Evolutionary conservation across 805 yeast species (phyloP).

Genomic region (Maudiozyma bulderi): DNA sequence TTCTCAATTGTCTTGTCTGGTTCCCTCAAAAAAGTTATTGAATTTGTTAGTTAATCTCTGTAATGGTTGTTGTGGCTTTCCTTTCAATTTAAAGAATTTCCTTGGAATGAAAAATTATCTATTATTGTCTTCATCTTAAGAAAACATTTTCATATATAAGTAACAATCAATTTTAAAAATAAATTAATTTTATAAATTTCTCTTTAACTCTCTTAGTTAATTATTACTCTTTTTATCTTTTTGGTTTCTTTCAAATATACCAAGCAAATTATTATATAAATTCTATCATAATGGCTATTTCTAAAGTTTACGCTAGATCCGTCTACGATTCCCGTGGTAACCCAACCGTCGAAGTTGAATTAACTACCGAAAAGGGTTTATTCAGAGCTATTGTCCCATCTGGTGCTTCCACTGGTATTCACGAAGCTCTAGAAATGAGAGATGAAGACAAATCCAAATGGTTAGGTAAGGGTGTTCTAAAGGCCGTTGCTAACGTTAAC

Average conservation of each 20-base stretch:
- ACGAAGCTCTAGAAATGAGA: slow-evolving; percentile 97
- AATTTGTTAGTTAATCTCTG: no score
- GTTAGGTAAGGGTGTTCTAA: slow-evolving; percentile 97
- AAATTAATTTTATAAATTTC: no score
- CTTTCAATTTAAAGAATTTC: no score
- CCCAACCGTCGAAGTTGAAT: slow-evolving; percentile 98
- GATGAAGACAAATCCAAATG: slow-evolving; percentile 96
- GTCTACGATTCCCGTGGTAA: slow-evolving; percentile 99
- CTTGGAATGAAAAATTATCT: no score
- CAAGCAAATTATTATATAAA: slow-evolving; percentile 14
- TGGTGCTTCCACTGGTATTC: slow-evolving; percentile 98
- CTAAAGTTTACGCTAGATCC: slow-evolving; percentile 87
- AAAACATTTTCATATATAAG: no score
- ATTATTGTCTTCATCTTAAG: no score
- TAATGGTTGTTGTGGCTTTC: no score
- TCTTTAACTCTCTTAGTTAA: not conserved
- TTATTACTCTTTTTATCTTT: not conserved
- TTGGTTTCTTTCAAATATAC: slow-evolving; percentile 4
- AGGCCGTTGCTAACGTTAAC: slow-evolving; percentile 96
- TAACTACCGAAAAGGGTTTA: slow-evolving; percentile 83
- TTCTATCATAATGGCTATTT: slow-evolving; percentile 55
- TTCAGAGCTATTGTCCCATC: slow-evolving; percentile 98
- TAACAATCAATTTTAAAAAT: no score
- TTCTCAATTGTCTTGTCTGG: no score
- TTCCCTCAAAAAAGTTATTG: no score